Evolutionary conservation across 371 early-diverging fungal genomes (phyloP), one percentile per base, ranked within the genome.

Genomic region (Syncephalis fuscata): DNA sequence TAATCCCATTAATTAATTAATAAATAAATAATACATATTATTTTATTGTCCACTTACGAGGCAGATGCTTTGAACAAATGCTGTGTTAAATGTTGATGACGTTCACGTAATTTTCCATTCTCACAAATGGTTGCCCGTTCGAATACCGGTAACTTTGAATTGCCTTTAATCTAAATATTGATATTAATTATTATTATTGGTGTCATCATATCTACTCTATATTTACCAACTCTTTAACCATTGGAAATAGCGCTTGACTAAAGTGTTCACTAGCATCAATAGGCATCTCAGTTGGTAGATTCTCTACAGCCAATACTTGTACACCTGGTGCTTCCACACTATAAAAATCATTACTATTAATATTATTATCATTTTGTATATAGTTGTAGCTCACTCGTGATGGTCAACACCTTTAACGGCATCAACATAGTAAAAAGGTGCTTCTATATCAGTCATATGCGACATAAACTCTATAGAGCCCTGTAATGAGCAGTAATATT

Each of bases 241-340:
- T 74, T 8, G 91, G 92, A 51, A 74, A 81, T 11, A 96, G 68
- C 3, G 85, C 68, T 45, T 80, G 68, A 54, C 91, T 83, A 62
- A 97, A 97, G 63, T 86, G 82, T 54, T 85, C 66, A 58, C 89
- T 88, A 44, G 94, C 85, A 59, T 95, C 96, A 16, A 85, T 55
- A 5, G 97, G 95, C 45, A 97, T 66, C 61, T 97, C 95, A 1
- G 95, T 86, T 3, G 97, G 97, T 32, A 97, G 64, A 52, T 90
- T 97, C 58, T 97, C 97, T 23, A 97, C 84, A 3, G 92, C 88
- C 82, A 93, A 87, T 56, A 95, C 80, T 60, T 89, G 90, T 20
- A 90, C 74, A 21, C 97, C 97, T 7, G 69, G 59, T 7, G 71
- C 78, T 55, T 84, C 86, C 15, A 79, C 68, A 54, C 80, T 77